Evolutionary conservation across 805 yeast species (phyloP), one percentile per base, ranked within the genome.

Genomic region (Cyberlindnera bimundalis): DNA sequence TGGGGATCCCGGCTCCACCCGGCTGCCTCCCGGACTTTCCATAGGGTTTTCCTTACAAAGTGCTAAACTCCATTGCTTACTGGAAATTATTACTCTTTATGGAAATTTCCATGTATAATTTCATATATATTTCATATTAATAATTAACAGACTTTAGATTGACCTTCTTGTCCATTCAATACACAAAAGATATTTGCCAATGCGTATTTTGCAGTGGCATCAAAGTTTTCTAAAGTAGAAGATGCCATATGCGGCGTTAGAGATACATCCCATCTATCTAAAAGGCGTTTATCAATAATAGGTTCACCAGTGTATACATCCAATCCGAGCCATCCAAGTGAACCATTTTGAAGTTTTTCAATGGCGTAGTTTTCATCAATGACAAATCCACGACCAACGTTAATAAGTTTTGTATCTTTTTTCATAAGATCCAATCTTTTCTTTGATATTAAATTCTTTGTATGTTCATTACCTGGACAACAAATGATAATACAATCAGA

Each of bases 221-320:
- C 65, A 40, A 63, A 71, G 42, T 68, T 71, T 40, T 69, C 71
- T 26, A 52, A 56, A 0, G 84, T 78, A 5, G 79, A 71, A 20
- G 82, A 77, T 0, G 81, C 87, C 35, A 78, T 58, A 55, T 80
- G 87, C 3, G 87, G 87, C 5, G 83, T 76, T 41, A 77, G 52
- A 2, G 73, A 52, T 8, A 76, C 76, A 50, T 76, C 79, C 33
- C 57, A 54, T 39, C 70, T 54, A 2, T 46, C 40, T 3, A 48
- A 1, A 16, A 65, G 47, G 15, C 54, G 50, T 8, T 39, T 37
- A 21, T 66, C 65, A 5, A 67, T 52, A 1, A 17, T 25, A 5
- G 86, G 86, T 54, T 80, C 86, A 13, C 65, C 52, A 50, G 75
- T 75, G 51, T 66, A 79, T 2, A 80, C 85, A 53, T 80, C 87